Conservation (phyloP, 176 grass and related monocot species). For the Oryza glaberrima region DNA sequence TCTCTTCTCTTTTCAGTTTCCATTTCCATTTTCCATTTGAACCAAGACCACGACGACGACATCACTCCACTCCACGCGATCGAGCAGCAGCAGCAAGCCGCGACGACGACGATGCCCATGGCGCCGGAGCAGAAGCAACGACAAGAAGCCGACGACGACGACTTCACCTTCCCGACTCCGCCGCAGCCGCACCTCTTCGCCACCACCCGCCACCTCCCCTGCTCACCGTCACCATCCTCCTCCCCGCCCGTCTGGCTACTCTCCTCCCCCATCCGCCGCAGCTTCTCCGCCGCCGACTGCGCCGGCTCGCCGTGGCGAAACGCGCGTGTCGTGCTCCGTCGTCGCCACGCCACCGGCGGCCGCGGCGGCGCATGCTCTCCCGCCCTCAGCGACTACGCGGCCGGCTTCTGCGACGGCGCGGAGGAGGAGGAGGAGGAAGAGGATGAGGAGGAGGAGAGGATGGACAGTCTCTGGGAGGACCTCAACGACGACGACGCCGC, state of each 20-base stretch:
- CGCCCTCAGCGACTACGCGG: slow-evolving; percentile 42
- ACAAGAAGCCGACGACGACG: background rate
- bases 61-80: too few relatives aligned
- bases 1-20: background rate
- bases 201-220: background rate
- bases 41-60: slow-evolving; percentile 1
- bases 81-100: background rate
- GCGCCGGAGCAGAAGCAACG: background rate
- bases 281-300: slow-evolving; percentile 62
- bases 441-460: slow-evolving; percentile 50
- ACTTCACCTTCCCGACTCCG: slow-evolving; percentile 54
- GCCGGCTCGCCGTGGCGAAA: slow-evolving; percentile 50
- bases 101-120: slow-evolving; percentile 7
- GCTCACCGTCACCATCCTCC: background rate
- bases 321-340: background rate
- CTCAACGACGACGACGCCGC: slow-evolving; percentile 52
- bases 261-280: slow-evolving; percentile 58
- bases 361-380: slow-evolving; percentile 41
- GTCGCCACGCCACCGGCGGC: background rate
- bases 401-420: background rate
- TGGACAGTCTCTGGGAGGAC: slow-evolving; percentile 67
- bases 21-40: background rate
- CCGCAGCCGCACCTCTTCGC: slow-evolving; percentile 16
- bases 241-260: slow-evolving; percentile 25
- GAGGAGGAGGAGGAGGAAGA: slow-evolving; percentile 3